phyloP scores from a whole-genome alignment of 1,284 basidiomycete species.

The Filobasidium uniguttulatum region DNA sequence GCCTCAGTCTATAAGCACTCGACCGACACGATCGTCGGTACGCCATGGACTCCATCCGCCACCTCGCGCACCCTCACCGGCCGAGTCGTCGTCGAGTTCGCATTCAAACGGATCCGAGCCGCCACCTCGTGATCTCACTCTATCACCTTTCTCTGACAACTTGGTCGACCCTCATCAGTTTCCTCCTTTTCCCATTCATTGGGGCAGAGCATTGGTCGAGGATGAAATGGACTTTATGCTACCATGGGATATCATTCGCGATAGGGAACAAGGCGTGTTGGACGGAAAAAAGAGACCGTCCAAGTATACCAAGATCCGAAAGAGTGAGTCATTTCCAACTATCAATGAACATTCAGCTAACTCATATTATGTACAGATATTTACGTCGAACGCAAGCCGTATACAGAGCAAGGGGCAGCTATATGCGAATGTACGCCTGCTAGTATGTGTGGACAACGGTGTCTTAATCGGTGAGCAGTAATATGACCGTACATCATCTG shows the following conservation, averaged over 20 bases:
- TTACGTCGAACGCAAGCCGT: conserved; percentile 24
- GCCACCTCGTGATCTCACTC: no score
- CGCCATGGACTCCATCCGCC: no score
- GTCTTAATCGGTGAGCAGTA: conserved; percentile 34
- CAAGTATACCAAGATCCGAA: conserved; percentile 23
- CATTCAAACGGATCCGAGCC: no score
- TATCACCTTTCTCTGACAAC: background rate
- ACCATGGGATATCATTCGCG: conserved; percentile 32
- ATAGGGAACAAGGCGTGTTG: conserved; percentile 30
- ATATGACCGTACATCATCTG: background rate
- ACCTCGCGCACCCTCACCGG: background rate
- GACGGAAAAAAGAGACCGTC: conserved; percentile 33
- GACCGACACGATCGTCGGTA: no score
- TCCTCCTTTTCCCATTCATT: conserved; percentile 16
- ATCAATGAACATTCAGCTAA: conserved; percentile 2
- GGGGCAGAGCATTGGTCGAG: conserved; percentile 20
- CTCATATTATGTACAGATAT: conserved; percentile 19
- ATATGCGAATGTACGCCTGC: conserved; percentile 34
- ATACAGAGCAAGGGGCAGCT: conserved; percentile 19
- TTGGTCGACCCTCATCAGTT: background rate
- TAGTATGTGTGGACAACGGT: conserved; percentile 35
- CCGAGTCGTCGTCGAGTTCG: no score
- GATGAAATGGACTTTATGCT: conserved; percentile 30
- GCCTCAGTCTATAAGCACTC: no score
- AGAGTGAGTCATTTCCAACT: conserved; percentile 20